Percentiles rank a stretch among this genome's conserved stretches.
Evolutionary conservation across 2,329 filamentous ascomycete species (phyloP).

Genomic region (Zarea fungicola): DNA sequence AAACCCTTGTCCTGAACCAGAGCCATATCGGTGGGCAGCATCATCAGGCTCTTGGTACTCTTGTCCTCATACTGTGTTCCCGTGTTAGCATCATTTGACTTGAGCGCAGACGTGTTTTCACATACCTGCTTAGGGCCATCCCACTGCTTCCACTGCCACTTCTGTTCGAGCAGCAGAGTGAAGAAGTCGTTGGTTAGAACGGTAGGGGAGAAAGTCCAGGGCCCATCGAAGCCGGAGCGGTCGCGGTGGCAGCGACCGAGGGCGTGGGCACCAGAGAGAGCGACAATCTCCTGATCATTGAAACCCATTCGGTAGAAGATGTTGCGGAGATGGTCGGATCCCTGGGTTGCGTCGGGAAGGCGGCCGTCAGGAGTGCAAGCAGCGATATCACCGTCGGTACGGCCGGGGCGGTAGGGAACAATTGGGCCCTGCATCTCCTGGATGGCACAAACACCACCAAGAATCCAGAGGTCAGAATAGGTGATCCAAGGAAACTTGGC

Average conservation of each 20-base stretch:
- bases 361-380: constrained; percentile 94
- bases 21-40: constrained; percentile 89
- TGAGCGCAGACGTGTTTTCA: constrained; percentile 19
- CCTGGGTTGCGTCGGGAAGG: constrained; percentile 72
- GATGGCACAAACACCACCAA: constrained; percentile 76
- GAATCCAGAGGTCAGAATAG: constrained; percentile 96
- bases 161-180: constrained; percentile 80
- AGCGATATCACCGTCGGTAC: constrained; percentile 69
- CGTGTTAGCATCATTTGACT: constrained; percentile 10
- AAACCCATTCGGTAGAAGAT: constrained; percentile 98
- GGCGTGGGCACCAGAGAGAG: constrained; percentile 78
- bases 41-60: constrained; percentile 85
- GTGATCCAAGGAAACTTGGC: constrained; percentile 87
- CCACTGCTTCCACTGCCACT: constrained; percentile 91
- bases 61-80: constrained; percentile 66
- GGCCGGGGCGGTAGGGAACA: constrained; percentile 85
- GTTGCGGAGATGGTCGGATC: constrained; percentile 73
- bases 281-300: constrained; percentile 94
- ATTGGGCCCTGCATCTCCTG: constrained; percentile 92
- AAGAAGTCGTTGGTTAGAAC: constrained; percentile 94
- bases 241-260: constrained; percentile 86
- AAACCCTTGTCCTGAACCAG: constrained; percentile 86
- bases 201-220: constrained; percentile 89
- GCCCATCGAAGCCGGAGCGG: constrained; percentile 81
- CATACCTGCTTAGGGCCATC: constrained; percentile 67